Conservation (phyloP, 306 rosid genomes). For the Medicago ruthenica region DNA sequence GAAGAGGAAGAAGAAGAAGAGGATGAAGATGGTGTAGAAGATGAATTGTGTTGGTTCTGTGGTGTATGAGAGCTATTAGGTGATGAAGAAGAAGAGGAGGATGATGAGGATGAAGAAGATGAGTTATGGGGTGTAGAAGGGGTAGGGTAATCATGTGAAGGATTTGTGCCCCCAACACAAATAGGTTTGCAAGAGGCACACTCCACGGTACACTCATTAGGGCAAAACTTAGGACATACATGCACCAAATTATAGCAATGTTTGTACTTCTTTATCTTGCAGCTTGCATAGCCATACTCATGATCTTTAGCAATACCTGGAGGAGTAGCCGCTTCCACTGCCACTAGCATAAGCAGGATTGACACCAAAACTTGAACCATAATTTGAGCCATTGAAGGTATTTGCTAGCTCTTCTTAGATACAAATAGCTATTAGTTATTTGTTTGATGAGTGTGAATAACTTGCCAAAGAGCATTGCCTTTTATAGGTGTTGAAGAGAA, state of each 20-base stretch:
- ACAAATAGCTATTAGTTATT: neutral
- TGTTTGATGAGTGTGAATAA: slow-evolving; percentile 41
- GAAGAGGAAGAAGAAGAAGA: slow-evolving; percentile 7
- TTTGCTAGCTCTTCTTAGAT: too few species aligned
- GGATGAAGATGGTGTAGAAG: neutral
- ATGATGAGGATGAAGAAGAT: neutral
- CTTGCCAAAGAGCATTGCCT: slow-evolving; percentile 18
- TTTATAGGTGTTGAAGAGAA: slow-evolving; percentile 43
- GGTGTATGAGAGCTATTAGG: neutral
- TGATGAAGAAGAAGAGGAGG: neutral
- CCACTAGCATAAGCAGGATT: slow-evolving; percentile 34
- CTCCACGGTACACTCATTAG: slow-evolving; percentile 55
- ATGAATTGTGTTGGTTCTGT: too few species aligned
- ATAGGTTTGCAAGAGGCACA: slow-evolving; percentile 67
- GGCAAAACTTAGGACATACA: slow-evolving; percentile 72
- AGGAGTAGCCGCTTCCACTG: slow-evolving; percentile 50
- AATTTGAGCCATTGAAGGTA: slow-evolving; percentile 35
- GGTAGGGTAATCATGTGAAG: slow-evolving; percentile 29
- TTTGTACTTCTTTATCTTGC: slow-evolving; percentile 58
- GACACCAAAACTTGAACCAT: slow-evolving; percentile 23
- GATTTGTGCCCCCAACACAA: slow-evolving; percentile 44
- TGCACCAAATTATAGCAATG: slow-evolving; percentile 61
- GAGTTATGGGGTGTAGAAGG: neutral
- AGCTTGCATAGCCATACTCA: slow-evolving; percentile 49
- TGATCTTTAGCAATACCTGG: slow-evolving; percentile 58